These are phyloP conservation scores for Limonomyces culmigenus DNA, from an alignment of 1,284 basidiomycete species.

Conservation along the genomic window DNA sequence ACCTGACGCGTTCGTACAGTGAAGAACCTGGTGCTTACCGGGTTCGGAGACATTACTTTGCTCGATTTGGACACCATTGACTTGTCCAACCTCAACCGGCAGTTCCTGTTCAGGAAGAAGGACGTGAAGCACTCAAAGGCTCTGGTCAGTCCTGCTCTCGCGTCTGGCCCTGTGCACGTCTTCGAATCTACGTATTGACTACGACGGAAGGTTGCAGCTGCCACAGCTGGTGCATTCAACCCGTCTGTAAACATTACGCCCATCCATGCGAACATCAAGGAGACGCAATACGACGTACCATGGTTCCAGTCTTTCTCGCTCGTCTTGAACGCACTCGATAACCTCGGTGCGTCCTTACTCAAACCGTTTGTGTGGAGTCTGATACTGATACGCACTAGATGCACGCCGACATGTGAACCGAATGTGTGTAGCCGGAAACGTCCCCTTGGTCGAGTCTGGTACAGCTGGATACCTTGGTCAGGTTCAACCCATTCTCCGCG, in stretches of 20 bases:
- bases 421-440: slow-evolving; percentile 85
- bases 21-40: slow-evolving; percentile 90
- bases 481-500: slow-evolving; percentile 64
- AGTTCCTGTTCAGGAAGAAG: slow-evolving; percentile 95
- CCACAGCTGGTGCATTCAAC: slow-evolving; percentile 83
- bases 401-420: slow-evolving; percentile 90
- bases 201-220: slow-evolving; percentile 58
- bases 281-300: slow-evolving; percentile 73
- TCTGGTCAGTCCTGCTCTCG: slow-evolving; percentile 27
- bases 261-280: slow-evolving; percentile 93
- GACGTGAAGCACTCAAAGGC: slow-evolving; percentile 97
- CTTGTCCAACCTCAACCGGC: slow-evolving; percentile 93
- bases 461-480: slow-evolving; percentile 92
- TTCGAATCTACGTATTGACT: neutral
- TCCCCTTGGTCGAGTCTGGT: slow-evolving; percentile 91
- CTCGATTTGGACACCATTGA: slow-evolving; percentile 98
- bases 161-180: neutral
- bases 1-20: slow-evolving; percentile 28
- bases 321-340: slow-evolving; percentile 93
- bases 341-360: slow-evolving; percentile 46
- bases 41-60: slow-evolving; percentile 84
- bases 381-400: slow-evolving; percentile 25
- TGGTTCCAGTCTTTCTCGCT: slow-evolving; percentile 90
- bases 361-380: neutral
- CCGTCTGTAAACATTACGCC: slow-evolving; percentile 80